Evolutionary conservation across 805 yeast species (phyloP).

Genomic region (Nematodospora valgi): DNA sequence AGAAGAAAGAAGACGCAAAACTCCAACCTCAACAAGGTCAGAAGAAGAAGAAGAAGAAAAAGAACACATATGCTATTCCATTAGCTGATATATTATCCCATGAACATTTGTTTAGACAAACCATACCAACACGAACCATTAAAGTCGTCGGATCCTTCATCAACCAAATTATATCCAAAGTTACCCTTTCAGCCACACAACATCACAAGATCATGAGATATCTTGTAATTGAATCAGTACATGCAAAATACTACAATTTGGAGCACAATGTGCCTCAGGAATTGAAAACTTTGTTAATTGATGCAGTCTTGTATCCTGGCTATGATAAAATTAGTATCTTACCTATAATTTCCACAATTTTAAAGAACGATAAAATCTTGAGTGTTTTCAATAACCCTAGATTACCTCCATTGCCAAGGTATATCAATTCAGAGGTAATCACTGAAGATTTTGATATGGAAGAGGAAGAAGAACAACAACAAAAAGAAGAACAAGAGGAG

Average conservation of each 20-base stretch:
- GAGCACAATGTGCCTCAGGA: slow-evolving; percentile 26
- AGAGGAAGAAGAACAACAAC: slow-evolving; percentile 33
- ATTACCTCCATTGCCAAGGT: slow-evolving; percentile 52
- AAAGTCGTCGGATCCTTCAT: slow-evolving; percentile 44
- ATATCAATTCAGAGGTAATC: slow-evolving; percentile 28
- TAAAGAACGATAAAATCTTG: slow-evolving; percentile 48
- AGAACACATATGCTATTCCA: slow-evolving; percentile 42
- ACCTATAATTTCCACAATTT: slow-evolving; percentile 61
- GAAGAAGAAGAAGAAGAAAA: slow-evolving; percentile 35
- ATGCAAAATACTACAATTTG: slow-evolving; percentile 20
- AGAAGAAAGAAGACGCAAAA: slow-evolving; percentile 7
- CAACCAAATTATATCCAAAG: slow-evolving; percentile 42
- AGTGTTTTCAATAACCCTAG: slow-evolving; percentile 72
- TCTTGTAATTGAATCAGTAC: slow-evolving; percentile 33
- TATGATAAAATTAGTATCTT: slow-evolving; percentile 58
- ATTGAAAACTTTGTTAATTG: slow-evolving; percentile 39
- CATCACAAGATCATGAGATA: slow-evolving; percentile 51
- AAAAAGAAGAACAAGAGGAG: slow-evolving; percentile 38
- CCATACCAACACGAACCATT: slow-evolving; percentile 37
- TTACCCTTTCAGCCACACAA: slow-evolving; percentile 58
- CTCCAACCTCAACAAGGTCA: slow-evolving; percentile 2
- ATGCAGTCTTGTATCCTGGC: slow-evolving; percentile 68
- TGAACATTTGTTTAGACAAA: slow-evolving; percentile 48
- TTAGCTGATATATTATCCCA: slow-evolving; percentile 69
- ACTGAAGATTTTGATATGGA: slow-evolving; percentile 38